These are phyloP conservation scores for Trichosporon sp. DNA, from an alignment of 1,284 basidiomycete species.

Conservation along the genomic window DNA sequence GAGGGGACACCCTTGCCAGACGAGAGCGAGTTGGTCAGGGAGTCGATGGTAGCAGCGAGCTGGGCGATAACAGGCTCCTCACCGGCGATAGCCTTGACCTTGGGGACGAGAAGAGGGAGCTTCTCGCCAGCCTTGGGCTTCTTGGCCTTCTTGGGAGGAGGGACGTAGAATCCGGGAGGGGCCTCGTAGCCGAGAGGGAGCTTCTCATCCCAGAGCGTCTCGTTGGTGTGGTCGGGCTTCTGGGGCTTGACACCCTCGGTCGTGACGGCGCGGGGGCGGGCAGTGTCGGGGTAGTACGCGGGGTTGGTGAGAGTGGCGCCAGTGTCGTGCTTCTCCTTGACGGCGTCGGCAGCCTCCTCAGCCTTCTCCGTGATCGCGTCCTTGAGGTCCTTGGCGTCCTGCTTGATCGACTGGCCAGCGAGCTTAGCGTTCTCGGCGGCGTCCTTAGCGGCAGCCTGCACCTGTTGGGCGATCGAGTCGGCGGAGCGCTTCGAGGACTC, in stretches of 20 bases:
- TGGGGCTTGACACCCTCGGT: conserved; percentile 53
- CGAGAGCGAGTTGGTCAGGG: conserved; percentile 77
- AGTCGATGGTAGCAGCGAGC: conserved; percentile 90
- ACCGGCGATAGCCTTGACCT: conserved; percentile 72
- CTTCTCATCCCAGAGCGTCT: conserved; percentile 68
- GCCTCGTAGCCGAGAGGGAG: conserved; percentile 88
- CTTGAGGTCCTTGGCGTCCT: conserved; percentile 41
- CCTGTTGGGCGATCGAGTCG: conserved; percentile 36
- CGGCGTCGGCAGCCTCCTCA: conserved; percentile 33
- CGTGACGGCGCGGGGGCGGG: conserved; percentile 48
- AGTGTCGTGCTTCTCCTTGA: conserved; percentile 31
- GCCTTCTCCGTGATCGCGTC: conserved; percentile 30
- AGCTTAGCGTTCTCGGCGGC: conserved; percentile 37
- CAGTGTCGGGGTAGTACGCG: conserved; percentile 45
- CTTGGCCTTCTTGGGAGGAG: conserved; percentile 39
- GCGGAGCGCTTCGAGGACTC: conserved; percentile 32
- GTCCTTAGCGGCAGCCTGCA: conserved; percentile 26
- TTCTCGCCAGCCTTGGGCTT: conserved; percentile 32
- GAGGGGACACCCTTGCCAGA: conserved; percentile 67
- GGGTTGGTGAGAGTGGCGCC: conserved; percentile 37
- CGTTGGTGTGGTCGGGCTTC: conserved; percentile 49
- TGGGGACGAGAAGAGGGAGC: conserved; percentile 79
- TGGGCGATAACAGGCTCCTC: conserved; percentile 87
- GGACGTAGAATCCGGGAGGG: conserved; percentile 74
- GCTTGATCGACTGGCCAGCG: conserved; percentile 35